These are phyloP conservation scores for Mortierella alpina DNA, from an alignment of 192 early-diverging fungal species.

Conservation along the genomic window DNA sequence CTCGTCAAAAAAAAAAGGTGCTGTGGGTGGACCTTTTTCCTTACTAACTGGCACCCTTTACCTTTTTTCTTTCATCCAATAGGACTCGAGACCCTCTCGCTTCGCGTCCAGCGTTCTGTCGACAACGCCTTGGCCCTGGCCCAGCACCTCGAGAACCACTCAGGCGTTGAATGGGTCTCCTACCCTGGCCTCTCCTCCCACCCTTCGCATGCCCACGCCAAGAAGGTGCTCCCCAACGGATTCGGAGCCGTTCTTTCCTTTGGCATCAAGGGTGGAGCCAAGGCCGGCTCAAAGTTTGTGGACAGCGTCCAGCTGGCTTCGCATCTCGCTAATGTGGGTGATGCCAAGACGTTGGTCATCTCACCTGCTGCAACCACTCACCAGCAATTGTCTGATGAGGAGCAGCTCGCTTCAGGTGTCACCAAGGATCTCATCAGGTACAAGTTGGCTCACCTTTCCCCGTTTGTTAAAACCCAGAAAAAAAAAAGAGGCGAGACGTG, in stretches of 20 bases:
- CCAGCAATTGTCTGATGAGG: conserved; percentile 85
- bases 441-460: not conserved
- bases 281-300: conserved; percentile 77
- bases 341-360: conserved; percentile 89
- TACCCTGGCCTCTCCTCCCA: conserved; percentile 89
- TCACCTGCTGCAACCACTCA: conserved; percentile 89
- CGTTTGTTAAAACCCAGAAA: not conserved
- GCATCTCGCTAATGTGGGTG: conserved; percentile 97
- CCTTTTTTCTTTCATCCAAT: not conserved
- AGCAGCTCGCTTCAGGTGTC: conserved; percentile 82
- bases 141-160: conserved; percentile 77
- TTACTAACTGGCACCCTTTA: not conserved
- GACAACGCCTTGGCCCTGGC: conserved; percentile 85
- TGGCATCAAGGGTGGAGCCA: conserved; percentile 68
- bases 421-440: conserved; percentile 77
- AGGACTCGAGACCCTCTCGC: conserved; percentile 88
- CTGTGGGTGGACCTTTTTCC: conserved; percentile 4
- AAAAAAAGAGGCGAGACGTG: too few species aligned
- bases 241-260: conserved; percentile 91
- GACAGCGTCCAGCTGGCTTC: conserved; percentile 82
- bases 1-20: not conserved
- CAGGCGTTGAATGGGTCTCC: conserved; percentile 86
- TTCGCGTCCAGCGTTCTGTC: conserved; percentile 88
- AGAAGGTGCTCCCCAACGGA: conserved; percentile 83
- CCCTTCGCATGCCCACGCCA: conserved; percentile 81